Percentiles rank a stretch among this genome's conserved stretches.
phyloP scores from a whole-genome alignment of 2,329 filamentous ascomycete genomes.

The Xylariaceae sp. region DNA sequence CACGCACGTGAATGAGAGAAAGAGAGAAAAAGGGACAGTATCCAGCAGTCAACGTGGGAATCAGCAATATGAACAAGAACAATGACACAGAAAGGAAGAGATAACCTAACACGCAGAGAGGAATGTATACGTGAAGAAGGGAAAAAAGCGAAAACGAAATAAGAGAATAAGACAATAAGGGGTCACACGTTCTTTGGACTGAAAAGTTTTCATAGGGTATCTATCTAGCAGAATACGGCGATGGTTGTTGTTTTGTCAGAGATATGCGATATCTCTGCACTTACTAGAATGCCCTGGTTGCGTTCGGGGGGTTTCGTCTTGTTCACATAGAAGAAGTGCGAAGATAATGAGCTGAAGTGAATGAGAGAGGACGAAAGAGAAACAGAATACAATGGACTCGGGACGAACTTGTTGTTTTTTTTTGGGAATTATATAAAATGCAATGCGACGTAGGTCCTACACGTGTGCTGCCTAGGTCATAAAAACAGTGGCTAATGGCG shows the following conservation, averaged over 20 bases:
- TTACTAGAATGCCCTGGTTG: constrained; percentile 1
- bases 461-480: neutral
- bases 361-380: neutral
- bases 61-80: constrained; percentile 3
- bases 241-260: neutral
- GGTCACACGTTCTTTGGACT: constrained; percentile 17
- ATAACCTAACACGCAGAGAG: constrained; percentile 1
- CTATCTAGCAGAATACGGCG: constrained; percentile 5
- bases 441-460: neutral
- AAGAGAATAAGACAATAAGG: neutral
- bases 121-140: neutral
- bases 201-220: constrained; percentile 12
- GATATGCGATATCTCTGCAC: constrained; percentile 2
- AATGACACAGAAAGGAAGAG: neutral
- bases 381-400: neutral
- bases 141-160: neutral
- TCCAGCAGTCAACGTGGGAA: neutral
- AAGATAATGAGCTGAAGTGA: neutral
- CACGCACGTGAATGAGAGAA: neutral
- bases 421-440: neutral
- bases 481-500: neutral
- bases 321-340: neutral
- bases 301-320: neutral
- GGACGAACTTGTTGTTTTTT: neutral
- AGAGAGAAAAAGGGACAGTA: neutral